Evolutionary conservation across 176 grass and related monocot species (phyloP).

Genomic region (Saccharum spontaneum): DNA sequence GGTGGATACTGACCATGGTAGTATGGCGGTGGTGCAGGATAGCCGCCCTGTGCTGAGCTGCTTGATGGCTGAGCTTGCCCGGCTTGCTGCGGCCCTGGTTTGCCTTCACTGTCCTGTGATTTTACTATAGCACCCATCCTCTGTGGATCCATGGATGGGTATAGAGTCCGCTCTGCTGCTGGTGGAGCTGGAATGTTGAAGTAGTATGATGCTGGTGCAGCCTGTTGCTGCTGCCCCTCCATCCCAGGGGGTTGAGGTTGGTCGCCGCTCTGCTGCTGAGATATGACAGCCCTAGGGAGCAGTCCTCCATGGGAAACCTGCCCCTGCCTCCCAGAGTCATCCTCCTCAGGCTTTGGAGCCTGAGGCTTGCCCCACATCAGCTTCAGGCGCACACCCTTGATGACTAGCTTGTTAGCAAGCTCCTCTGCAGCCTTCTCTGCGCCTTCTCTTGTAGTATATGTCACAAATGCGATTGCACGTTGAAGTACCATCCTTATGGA

Average conservation of each 20-base stretch:
- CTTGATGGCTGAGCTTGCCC: conserved; percentile 55
- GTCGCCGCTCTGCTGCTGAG: conserved; percentile 73
- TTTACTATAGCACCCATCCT: conserved; percentile 87
- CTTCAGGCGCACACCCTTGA: conserved; percentile 89
- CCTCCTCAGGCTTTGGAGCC: conserved; percentile 64
- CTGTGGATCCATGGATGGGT: conserved; percentile 96
- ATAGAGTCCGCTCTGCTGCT: conserved; percentile 48
- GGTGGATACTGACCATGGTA: conserved; percentile 70
- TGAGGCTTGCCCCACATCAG: conserved; percentile 97
- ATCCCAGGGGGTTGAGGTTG: conserved; percentile 64
- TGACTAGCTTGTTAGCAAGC: conserved; percentile 88
- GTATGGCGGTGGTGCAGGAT: conserved; percentile 52
- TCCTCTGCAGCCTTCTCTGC: conserved; percentile 95
- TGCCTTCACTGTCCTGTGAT: conserved; percentile 51
- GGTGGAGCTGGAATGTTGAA: conserved; percentile 91
- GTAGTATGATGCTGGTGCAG: conserved; percentile 48
- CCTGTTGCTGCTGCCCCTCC: conserved; percentile 48
- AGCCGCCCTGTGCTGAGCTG: conserved; percentile 46
- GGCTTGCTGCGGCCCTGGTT: conserved; percentile 37
- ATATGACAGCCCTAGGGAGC: conserved; percentile 91
- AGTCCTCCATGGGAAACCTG: conserved; percentile 72
- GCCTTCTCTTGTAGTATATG: conserved; percentile 85
- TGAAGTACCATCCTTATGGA: conserved; percentile 95
- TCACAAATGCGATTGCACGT: conserved; percentile 80
- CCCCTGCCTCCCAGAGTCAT: conserved; percentile 64